phyloP scores from a whole-genome alignment of 2,329 filamentous ascomycete genomes.

The Arthrobotrys megalospora region DNA sequence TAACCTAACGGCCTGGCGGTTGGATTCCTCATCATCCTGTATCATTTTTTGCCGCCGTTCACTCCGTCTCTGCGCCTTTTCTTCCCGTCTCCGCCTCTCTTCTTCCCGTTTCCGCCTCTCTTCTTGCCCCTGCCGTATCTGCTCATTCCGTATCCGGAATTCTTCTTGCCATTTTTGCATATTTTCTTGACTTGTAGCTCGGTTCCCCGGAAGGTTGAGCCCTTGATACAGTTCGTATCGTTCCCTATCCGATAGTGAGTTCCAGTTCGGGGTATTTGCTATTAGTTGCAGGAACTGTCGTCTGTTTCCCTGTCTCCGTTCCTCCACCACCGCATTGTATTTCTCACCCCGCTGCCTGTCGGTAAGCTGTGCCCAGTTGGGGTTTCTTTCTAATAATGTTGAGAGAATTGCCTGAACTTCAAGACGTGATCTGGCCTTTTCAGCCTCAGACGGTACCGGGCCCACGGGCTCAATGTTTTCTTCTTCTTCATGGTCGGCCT shows the following conservation, averaged over 20 bases:
- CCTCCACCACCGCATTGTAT: not conserved
- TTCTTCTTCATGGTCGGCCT: not conserved
- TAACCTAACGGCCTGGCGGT: not conserved
- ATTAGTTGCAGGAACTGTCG: not conserved
- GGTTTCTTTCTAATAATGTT: not conserved
- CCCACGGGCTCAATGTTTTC: not conserved
- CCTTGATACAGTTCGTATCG: not conserved
- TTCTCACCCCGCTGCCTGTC: not conserved
- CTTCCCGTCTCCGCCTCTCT: not conserved
- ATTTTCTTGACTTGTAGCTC: not conserved
- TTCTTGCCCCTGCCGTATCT: not conserved
- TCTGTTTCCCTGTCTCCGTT: not conserved
- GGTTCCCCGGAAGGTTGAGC: not conserved
- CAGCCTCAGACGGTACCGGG: not conserved
- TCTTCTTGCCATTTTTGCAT: not conserved
- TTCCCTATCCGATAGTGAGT: not conserved
- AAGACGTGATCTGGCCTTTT: not conserved
- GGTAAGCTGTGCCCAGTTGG: constrained; percentile 4
- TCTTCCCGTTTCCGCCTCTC: not conserved
- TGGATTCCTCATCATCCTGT: not conserved
- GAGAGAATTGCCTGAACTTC: not conserved
- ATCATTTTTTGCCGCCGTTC: not conserved
- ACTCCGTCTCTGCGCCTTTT: not conserved
- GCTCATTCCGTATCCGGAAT: not conserved
- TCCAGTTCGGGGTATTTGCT: constrained; percentile 4